phyloP scores from a whole-genome alignment of 225 moss, liverwort and hornwort genomes.

The Physcomitrellopsis africana region DNA sequence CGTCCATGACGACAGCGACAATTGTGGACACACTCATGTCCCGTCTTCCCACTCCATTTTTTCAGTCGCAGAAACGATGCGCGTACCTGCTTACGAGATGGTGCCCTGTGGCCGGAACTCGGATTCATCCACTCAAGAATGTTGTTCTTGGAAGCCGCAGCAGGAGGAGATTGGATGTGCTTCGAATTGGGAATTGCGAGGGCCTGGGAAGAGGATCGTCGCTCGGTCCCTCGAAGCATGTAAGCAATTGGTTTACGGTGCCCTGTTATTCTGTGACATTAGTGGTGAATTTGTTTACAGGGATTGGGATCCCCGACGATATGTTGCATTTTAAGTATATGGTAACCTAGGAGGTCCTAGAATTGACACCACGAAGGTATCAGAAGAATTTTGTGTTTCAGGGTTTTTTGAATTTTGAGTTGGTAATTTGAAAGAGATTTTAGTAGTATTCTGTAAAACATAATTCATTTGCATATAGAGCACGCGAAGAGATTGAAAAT shows the following conservation, averaged over 20 bases:
- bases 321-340: neutral
- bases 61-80: conserved; percentile 32
- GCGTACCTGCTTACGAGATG: conserved; percentile 23
- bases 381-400: neutral
- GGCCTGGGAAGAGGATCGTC: conserved; percentile 12
- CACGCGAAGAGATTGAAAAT: neutral
- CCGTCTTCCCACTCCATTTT: conserved; percentile 45
- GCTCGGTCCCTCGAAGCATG: conserved; percentile 25
- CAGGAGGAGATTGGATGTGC: conserved; percentile 26
- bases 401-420: conserved; percentile 2
- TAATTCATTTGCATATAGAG: neutral
- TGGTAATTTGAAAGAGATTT: neutral
- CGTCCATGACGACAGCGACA: conserved; percentile 50
- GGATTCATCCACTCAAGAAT: conserved; percentile 16
- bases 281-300: neutral
- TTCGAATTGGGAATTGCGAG: conserved; percentile 25
- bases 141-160: conserved; percentile 10
- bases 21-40: conserved; percentile 48
- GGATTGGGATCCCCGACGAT: neutral
- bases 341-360: neutral
- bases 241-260: conserved; percentile 20
- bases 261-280: neutral
- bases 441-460: neutral
- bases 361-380: neutral
- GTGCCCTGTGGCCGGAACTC: conserved; percentile 18